A percentile compares a stretch with the other conserved stretches of the same genome.
phyloP scores from a whole-genome alignment of 768 basidiomycete species.

The Lentinus brumalis region DNA sequence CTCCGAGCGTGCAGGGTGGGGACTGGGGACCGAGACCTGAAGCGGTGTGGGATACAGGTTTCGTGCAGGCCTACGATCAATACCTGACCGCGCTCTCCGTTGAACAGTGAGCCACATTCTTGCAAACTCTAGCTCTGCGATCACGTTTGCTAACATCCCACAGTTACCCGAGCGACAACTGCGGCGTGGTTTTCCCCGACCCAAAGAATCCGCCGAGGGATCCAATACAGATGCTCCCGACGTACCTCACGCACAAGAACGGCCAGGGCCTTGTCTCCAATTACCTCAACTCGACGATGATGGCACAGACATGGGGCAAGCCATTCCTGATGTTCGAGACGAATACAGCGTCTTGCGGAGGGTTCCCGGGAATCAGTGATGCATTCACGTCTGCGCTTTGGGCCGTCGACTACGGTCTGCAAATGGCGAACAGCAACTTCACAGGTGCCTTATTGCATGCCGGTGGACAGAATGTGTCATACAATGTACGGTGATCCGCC shows the following conservation, averaged over 20 bases:
- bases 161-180: constrained; percentile 41
- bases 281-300: constrained; percentile 39
- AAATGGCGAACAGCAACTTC: constrained; percentile 52
- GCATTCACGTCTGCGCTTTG: constrained; percentile 55
- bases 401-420: constrained; percentile 51
- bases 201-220: constrained; percentile 33
- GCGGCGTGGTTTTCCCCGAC: constrained; percentile 25
- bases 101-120: constrained; percentile 45
- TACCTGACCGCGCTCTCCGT: constrained; percentile 51
- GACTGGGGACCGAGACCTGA: constrained; percentile 50
- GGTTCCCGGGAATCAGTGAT: constrained; percentile 55
- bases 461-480: constrained; percentile 50
- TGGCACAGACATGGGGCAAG: constrained; percentile 36
- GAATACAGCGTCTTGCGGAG: constrained; percentile 55
- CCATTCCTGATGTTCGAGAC: constrained; percentile 59
- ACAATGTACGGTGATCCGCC: constrained; percentile 44
- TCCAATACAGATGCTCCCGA: constrained; percentile 42
- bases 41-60: constrained; percentile 53
- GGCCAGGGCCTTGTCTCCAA: constrained; percentile 37
- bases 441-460: constrained; percentile 49
- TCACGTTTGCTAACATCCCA: background rate
- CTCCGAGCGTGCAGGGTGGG: constrained; percentile 57
- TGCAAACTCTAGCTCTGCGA: background rate
- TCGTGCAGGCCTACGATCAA: constrained; percentile 43
- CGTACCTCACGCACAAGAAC: constrained; percentile 47